Evolutionary conservation across 331 rosid genomes (phyloP), one percentile per base, ranked within the genome.

Genomic region (Rhamnella rubrinervis): DNA sequence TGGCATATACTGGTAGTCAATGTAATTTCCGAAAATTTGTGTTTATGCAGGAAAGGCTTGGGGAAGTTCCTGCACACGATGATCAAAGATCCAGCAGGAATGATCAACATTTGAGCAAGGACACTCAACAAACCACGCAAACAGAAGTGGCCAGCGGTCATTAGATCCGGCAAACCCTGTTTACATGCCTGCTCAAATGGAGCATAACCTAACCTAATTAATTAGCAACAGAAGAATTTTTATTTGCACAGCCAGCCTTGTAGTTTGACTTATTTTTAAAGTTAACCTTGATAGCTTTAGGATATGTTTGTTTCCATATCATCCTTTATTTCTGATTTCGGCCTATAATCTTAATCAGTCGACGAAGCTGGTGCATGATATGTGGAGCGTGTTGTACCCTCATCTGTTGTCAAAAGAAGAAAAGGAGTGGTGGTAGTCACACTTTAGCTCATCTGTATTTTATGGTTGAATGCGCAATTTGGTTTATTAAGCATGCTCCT

Each of bases 21-120:
- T 21, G 25, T 53, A n/a, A n/a, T 17, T 53, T 53, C n/a, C 1
- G 0, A 10, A 44, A 44, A 57, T 38, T 52, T 50, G 44, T 63
- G 51, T 19, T 77, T 78, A 55, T 85, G 51, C 95, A 93, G 98
- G 96, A 86, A 82, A 85, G 83, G 77, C 89, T 93, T 2, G 97
- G 86, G 62, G 97, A 93, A 73, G 63, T 44, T 66, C 91, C 96
- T n/a, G 85, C 77, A 61, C 86, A 76, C 0, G 88, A 84, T 62
- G 97, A 84, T 38, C 61, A 20, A 35, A 80, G 81, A 80, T 72
- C 89, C 19, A 82, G 82, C 70, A 68, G 76, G 81, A 84, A 77
- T 37, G 86, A 84, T 62, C 88, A 80, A 73, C 83, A 83, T 62
- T 66, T 46, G 64, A 67, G 61, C 70, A 78, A 78, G n/a, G 88